Evolutionary conservation across 169 alveolate genomes (phyloP), one percentile per base, ranked within the genome.

Genomic region (Neospora caninum): DNA sequence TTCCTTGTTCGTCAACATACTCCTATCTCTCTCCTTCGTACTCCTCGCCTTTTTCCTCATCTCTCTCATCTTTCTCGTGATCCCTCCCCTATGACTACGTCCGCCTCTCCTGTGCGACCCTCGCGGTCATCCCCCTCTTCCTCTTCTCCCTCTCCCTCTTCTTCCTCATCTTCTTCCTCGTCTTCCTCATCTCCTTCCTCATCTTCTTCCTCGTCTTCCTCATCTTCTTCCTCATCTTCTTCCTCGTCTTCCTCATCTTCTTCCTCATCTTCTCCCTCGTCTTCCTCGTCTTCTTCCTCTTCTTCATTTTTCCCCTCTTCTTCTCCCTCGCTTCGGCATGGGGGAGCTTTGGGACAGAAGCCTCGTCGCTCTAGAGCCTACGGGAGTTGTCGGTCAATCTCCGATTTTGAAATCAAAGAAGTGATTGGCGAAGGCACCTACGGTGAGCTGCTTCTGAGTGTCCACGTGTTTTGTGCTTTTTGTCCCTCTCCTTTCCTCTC

Each of bases 371-470:
- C 82, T 69, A 31, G 10, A 18, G 22, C 2, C 1, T 82, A 82
- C 39, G 93, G 93, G 18, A 39, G 87, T 29, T 89, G 93, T 39
- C 64, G 93, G 0, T 89, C 93, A 27, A n/a, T 89, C 45, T 42
- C 58, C 0, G 93, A 89, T n/a, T 89, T 89, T 39, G 93, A 89
- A 69, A 41, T 89, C 9, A 67, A 58, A 22, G 88, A 73, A 70
- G 45, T 73, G 73, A 89, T 89, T 34, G 93, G 93, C 1, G 93
- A 89, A 70, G 93, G 93, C 70, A 89, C 93, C 20, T 89, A 89
- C 93, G 93, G 93, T 89, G 9, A 31, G 93, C n/a, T 27, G 2
- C 25, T 45, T 29, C 25, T 42, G 41, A 4, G 2, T 29, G 6
- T 29, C 6, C 67, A 13, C 69, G 36, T 43, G 41, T 29, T 42